Conservation (phyloP, 257 asterid genomes). For the Primulina tabacum region DNA sequence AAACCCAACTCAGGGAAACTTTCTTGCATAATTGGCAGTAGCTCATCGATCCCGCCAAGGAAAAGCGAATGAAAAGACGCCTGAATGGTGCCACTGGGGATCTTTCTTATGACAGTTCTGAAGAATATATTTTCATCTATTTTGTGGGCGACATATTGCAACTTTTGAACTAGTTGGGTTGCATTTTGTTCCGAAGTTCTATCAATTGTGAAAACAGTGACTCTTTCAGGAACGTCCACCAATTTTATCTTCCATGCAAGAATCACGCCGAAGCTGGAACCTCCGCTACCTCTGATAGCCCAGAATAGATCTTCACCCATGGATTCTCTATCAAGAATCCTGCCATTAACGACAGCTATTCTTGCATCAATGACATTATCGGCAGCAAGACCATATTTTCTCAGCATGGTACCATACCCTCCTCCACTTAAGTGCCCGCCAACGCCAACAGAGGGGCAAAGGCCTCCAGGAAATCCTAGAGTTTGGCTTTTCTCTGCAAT, state of each 20-base stretch:
- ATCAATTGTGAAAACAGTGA: conserved; percentile 30
- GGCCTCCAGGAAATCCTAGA: conserved; percentile 37
- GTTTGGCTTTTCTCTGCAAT: conserved; percentile 30
- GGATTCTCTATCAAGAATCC: conserved; percentile 28
- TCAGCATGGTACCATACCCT: conserved; percentile 36
- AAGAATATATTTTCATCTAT: conserved; percentile 27
- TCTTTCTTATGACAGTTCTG: conserved; percentile 2
- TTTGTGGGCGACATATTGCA: conserved; percentile 28
- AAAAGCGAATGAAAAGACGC: conserved; percentile 24
- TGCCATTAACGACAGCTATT: conserved; percentile 28
- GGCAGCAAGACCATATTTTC: conserved; percentile 36
- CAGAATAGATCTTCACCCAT: conserved; percentile 43
- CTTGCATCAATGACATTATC: conserved; percentile 41
- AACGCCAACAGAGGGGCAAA: conserved; percentile 36
- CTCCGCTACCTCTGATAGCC: conserved; percentile 40
- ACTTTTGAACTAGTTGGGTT: conserved; percentile 18
- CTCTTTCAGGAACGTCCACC: conserved; percentile 36
- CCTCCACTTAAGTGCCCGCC: conserved; percentile 46
- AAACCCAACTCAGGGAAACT: conserved; percentile 39
- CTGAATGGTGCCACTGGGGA: conserved; percentile 13
- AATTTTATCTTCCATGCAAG: conserved; percentile 33
- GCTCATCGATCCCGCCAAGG: conserved; percentile 31
- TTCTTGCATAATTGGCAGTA: conserved; percentile 17
- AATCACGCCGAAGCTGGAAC: conserved; percentile 39
- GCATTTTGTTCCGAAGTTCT: conserved; percentile 28